Percentiles rank a stretch among this genome's conserved stretches.
These are phyloP conservation scores for Herpotrichia juniperi DNA, from an alignment of 2,329 filamentous ascomycete genomes.

Conservation along the genomic window DNA sequence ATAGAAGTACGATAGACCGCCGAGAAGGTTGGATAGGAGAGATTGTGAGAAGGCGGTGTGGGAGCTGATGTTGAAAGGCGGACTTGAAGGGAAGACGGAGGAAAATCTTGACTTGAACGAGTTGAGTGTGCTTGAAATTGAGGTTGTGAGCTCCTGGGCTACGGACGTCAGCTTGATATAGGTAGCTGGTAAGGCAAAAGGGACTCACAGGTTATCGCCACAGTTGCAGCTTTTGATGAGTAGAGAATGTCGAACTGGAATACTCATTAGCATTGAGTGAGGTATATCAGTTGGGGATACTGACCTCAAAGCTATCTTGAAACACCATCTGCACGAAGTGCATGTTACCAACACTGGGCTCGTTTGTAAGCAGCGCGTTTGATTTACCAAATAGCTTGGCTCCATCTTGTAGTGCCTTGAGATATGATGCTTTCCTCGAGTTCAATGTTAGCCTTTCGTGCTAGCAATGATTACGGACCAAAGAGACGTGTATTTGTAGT, in stretches of 20 bases:
- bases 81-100: slow-evolving; percentile 70
- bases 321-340: slow-evolving; percentile 91
- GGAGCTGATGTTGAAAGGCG: slow-evolving; percentile 75
- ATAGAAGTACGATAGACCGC: slow-evolving; percentile 92
- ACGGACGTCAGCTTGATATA: slow-evolving; percentile 19
- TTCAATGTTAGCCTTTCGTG: slow-evolving; percentile 39
- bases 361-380: slow-evolving; percentile 61
- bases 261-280: slow-evolving; percentile 1
- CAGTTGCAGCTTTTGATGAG: slow-evolving; percentile 73
- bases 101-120: slow-evolving; percentile 76
- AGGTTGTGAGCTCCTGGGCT: slow-evolving; percentile 67
- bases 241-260: slow-evolving; percentile 84
- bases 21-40: slow-evolving; percentile 89
- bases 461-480: not conserved
- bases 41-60: slow-evolving; percentile 79
- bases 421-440: not conserved
- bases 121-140: slow-evolving; percentile 67
- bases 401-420: not conserved
- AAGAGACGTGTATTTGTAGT: not conserved
- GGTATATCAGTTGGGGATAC: slow-evolving; percentile 2
- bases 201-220: slow-evolving; percentile 56
- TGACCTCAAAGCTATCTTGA: slow-evolving; percentile 76
- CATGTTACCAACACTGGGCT: slow-evolving; percentile 73
- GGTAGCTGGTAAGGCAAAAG: not conserved
- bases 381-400: not conserved